Percentiles rank a stretch among this genome's conserved stretches.
Conservation (phyloP, 768 basidiomycete species). For the Galerina marginata region DNA sequence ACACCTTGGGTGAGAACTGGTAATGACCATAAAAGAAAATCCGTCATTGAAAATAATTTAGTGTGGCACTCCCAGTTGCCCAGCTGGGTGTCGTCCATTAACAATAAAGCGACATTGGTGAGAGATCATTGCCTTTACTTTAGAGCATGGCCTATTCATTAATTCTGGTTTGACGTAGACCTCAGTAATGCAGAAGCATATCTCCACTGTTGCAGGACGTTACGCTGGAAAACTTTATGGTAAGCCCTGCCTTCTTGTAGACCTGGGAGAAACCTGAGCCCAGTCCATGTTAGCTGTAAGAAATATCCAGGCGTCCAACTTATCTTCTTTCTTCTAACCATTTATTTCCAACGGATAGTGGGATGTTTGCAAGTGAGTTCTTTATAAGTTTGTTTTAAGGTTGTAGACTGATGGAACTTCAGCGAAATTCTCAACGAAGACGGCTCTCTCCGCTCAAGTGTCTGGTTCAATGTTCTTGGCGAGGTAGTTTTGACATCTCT, state of each 20-base stretch:
- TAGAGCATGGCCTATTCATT: neutral
- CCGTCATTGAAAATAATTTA: constrained; percentile 30
- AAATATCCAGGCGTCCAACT: neutral
- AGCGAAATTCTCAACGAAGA: constrained; percentile 60
- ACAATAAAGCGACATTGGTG: constrained; percentile 43
- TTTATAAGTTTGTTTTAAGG: neutral
- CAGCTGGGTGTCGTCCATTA: constrained; percentile 45
- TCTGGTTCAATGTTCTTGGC: constrained; percentile 55
- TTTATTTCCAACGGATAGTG: constrained; percentile 29
- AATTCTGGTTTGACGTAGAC: constrained; percentile 29
- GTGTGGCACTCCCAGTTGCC: constrained; percentile 46
- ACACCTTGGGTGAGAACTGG: constrained; percentile 36
- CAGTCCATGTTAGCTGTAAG: constrained; percentile 11
- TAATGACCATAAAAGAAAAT: constrained; percentile 12
- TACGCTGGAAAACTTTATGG: constrained; percentile 53
- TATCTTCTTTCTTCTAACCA: neutral
- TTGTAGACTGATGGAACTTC: constrained; percentile 21
- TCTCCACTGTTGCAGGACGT: constrained; percentile 47
- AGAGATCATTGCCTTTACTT: neutral
- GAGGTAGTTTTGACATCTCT: constrained; percentile 27
- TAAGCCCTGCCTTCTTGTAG: constrained; percentile 15
- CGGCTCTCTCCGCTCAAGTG: constrained; percentile 49
- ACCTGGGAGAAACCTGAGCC: neutral
- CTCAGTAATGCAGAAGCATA: constrained; percentile 52
- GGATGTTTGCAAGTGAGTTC: constrained; percentile 48